Evolutionary conservation across 352 stramenopile genomes (phyloP).

Genomic region (Globisporangium uncinulatum): DNA sequence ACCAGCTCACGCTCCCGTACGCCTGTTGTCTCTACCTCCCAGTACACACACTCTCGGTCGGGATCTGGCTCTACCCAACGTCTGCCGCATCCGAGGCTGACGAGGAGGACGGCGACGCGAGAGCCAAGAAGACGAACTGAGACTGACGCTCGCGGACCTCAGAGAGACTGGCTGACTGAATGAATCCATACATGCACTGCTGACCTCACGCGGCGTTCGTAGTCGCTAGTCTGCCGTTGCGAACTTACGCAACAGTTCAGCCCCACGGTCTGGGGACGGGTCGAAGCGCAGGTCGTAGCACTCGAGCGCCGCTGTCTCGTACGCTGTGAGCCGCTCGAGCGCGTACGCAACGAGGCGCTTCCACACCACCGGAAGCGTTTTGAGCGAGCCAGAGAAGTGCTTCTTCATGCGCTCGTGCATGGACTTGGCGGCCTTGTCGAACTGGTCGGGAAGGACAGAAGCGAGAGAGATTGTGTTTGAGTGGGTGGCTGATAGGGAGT

Average conservation of each 20-base stretch:
- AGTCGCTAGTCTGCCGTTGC: neutral
- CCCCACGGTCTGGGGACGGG: conserved; percentile 28
- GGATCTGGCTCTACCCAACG: conserved; percentile 32
- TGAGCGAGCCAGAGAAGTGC: conserved; percentile 44
- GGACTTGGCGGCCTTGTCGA: conserved; percentile 57
- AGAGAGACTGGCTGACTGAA: neutral
- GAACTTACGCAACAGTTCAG: conserved; percentile 47
- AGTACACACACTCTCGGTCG: conserved; percentile 58
- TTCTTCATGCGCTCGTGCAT: conserved; percentile 79
- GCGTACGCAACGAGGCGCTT: conserved; percentile 43
- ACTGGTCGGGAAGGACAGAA: conserved; percentile 16
- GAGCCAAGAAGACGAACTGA: conserved; percentile 22
- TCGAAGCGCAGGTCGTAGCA: conserved; percentile 64
- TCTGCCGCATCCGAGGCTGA: neutral
- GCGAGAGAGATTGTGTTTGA: too few relatives aligned
- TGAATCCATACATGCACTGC: neutral
- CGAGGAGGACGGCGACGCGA: conserved; percentile 8
- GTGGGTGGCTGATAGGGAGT: too few relatives aligned
- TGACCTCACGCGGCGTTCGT: neutral
- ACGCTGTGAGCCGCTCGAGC: conserved; percentile 25
- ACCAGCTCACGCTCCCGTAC: conserved; percentile 62
- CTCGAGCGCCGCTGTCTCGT: conserved; percentile 43
- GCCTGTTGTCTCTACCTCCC: conserved; percentile 62
- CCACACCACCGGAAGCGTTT: conserved; percentile 51
- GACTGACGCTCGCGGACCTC: neutral